A percentile compares a stretch with the other conserved stretches of the same genome.
phyloP scores from a whole-genome alignment of 2,329 filamentous ascomycete species.

The Aspergillus bombycis region DNA sequence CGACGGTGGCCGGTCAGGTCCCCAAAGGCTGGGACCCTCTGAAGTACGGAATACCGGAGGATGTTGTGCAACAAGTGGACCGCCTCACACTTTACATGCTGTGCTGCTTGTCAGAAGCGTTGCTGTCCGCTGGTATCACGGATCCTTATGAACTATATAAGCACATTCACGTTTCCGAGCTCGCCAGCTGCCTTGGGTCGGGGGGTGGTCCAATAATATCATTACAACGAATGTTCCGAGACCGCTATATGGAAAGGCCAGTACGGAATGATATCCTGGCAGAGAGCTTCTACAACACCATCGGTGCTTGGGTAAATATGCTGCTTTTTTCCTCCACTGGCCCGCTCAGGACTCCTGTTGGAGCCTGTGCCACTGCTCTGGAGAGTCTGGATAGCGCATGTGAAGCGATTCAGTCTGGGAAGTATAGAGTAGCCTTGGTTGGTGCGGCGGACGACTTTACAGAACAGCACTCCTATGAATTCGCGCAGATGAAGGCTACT shows the following conservation, averaged over 20 bases:
- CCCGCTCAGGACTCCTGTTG: slow-evolving; percentile 94
- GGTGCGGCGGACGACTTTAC: slow-evolving; percentile 98
- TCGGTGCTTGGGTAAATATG: slow-evolving; percentile 99
- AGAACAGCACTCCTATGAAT: slow-evolving; percentile 96
- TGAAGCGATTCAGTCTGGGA: slow-evolving; percentile 95
- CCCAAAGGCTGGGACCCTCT: slow-evolving; percentile 95
- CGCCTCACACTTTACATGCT: slow-evolving; percentile 22
- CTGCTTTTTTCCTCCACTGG: slow-evolving; percentile 91
- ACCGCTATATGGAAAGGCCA: slow-evolving; percentile 76
- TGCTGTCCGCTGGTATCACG: slow-evolving; percentile 87
- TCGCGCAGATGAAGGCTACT: slow-evolving; percentile 98
- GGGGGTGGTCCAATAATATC: slow-evolving; percentile 90
- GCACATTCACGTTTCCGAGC: slow-evolving; percentile 93
- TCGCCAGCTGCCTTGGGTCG: slow-evolving; percentile 95
- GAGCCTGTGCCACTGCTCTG: slow-evolving; percentile 92
- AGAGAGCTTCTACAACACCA: slow-evolving; percentile 99
- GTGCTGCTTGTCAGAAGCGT: slow-evolving; percentile 57
- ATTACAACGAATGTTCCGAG: slow-evolving; percentile 93
- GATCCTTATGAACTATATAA: slow-evolving; percentile 99
- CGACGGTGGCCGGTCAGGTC: slow-evolving; percentile 19
- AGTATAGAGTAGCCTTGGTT: slow-evolving; percentile 91
- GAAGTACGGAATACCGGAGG: slow-evolving; percentile 90
- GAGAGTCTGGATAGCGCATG: slow-evolving; percentile 96
- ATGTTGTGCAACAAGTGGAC: slow-evolving; percentile 67
- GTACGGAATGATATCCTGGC: slow-evolving; percentile 75